Base-by-base conservation (phyloP, 2,329 filamentous ascomycete genomes). In the Lomentospora prolificans region DNA sequence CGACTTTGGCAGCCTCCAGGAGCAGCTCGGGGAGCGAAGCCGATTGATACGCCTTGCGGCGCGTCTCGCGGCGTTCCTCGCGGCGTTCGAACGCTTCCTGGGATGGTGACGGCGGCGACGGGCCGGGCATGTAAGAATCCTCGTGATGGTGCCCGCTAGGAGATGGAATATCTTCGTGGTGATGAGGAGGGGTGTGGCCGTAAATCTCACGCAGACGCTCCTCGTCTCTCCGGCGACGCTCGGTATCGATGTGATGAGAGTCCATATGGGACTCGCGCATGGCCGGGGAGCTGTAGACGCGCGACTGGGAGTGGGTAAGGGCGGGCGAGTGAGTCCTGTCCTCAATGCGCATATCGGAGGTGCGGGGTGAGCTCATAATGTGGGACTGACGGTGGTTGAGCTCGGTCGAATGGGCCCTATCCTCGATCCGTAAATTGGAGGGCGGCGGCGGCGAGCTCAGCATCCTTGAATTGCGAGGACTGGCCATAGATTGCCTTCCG, bases 141-240 rank as follows among this genome's bases (percentile, higher is more conserved):
- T 60, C 58, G 10, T 57, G 33, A 4, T 22, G 53, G 44, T 19
- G 53, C 14, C 22, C n/a, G 5, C 14, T 33, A 4, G 44, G 30
- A 10, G 62, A 55, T 0, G 60, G 50, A 4, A 31, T 48, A 2
- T 48, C n/a, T 9, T 44, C 50, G 31, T 14, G 50, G 19, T 30
- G 30, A 4, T 41, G 54, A 4, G 54, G 62, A 12, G 58, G 59
- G 17, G 64, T 64, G n/a, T 71, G 64, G 3, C 76, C 76, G 58
- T 82, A 82, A 19, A 79, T 78, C 58, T 83, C 79, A 4, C 77
- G 71, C 30, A 78, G 65, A 2, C 78, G 72, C 53, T 77, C 76
- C 58, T 79, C 76, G 1, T 81, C 77, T 2, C 67, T 67, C 9
- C 65, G 65, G 2, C 69, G 69, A 8, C 69, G 71, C 24, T 71